Base-by-base conservation (phyloP, 805 yeast genomes). In the Zygoascus biomembranicola region DNA sequence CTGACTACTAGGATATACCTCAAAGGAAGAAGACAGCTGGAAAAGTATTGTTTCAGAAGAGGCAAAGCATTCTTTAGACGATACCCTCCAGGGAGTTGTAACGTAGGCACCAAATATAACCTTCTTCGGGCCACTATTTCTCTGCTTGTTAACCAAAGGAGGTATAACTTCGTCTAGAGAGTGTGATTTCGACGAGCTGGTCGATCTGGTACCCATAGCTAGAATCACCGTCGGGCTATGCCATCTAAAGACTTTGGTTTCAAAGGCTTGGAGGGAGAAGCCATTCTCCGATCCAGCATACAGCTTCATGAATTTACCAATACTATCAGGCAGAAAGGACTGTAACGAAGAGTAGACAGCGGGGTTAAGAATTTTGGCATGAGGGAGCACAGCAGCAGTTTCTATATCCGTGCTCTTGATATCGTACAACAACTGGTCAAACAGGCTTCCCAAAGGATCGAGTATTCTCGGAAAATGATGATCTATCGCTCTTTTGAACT, bases 221-320 rank as follows among this genome's bases (percentile, higher is more conserved):
- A 90, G 55, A 8, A 90, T 59, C 1, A 92, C 65, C 0, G 96
- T 80, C 0, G 97, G 96, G 0, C 96, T 94, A 60, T 80, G 82
- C 96, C 97, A 92, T 61, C 90, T 88, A 72, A 88, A 81, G 0
- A 85, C 85, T 57, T 84, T 87, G 53, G 84, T 78, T 68, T 90
- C 96, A 54, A 92, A 77, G 0, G 96, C 85, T 32, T 95, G 72
- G 77, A 90, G 87, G 0, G 96, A 87, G 65, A 87, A 92, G 1
- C 98, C 98, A 49, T 82, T 74, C 48, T 80, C 84, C 9, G 88
- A 71, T 0, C 95, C 97, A 8, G 77, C 73, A 61, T 84, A 90
- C 10, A 90, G 74, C 59, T 80, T 81, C 45, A 80, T 73, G 51
- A 86, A 54, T 35, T 66, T 56, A 9, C 63, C 62, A 13, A 57